Evolutionary conservation across 2,329 filamentous ascomycete species (phyloP).

Genomic region (Sporothrix schenckii): DNA sequence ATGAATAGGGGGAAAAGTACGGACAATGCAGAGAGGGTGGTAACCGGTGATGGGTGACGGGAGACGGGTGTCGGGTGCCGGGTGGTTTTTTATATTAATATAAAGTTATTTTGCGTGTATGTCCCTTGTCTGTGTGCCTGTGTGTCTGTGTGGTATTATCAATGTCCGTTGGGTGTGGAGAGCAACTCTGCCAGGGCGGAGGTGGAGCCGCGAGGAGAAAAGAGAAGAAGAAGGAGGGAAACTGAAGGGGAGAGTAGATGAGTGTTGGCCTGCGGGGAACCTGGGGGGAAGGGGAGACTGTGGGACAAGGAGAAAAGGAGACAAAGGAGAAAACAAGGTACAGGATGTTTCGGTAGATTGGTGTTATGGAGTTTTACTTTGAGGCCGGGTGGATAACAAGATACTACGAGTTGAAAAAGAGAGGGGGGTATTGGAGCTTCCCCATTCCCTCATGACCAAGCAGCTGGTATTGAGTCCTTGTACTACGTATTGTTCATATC

Average conservation of each 20-base stretch:
- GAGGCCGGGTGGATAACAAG: background rate
- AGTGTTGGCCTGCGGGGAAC: constrained; percentile 3
- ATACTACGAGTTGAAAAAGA: background rate
- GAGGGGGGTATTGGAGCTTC: background rate
- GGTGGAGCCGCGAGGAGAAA: background rate
- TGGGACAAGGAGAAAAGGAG: background rate
- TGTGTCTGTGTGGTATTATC: no score
- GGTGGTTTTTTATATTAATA: constrained; percentile 16
- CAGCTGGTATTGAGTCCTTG: no score
- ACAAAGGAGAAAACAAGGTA: background rate
- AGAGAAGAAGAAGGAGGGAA: background rate
- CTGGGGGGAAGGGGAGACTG: background rate
- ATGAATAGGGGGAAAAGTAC: background rate
- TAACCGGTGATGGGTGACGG: background rate
- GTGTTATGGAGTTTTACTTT: background rate
- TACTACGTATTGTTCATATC: no score
- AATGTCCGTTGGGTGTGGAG: no score
- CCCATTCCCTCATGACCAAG: background rate
- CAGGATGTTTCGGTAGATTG: constrained; percentile 14
- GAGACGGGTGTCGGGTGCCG: background rate
- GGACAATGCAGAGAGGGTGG: background rate
- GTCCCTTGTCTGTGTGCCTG: background rate
- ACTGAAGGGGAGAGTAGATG: background rate
- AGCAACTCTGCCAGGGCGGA: background rate
- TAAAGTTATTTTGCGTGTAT: background rate